phyloP scores from a whole-genome alignment of 1,284 basidiomycete species.

The Neonothopanus nambi region DNA sequence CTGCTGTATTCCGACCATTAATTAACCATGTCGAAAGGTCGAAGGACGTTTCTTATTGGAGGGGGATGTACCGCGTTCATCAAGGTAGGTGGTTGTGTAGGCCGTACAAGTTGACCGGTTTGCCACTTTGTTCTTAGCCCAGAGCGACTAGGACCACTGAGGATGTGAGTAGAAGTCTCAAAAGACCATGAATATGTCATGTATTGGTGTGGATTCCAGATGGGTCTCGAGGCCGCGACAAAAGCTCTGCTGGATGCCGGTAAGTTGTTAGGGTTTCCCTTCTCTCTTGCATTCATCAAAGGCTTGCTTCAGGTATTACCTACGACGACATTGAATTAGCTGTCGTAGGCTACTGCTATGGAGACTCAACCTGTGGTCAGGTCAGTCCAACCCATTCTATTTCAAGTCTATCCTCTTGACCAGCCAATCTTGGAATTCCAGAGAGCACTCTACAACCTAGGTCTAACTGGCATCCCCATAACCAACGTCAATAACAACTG shows the following conservation, averaged over 20 bases:
- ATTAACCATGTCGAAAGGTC: slow-evolving; percentile 29
- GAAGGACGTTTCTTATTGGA: slow-evolving; percentile 71
- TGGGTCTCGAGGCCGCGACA: slow-evolving; percentile 81
- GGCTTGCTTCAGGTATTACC: slow-evolving; percentile 57
- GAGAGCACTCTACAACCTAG: slow-evolving; percentile 84
- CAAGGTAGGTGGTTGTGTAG: too few species aligned
- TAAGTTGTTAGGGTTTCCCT: slow-evolving; percentile 16
- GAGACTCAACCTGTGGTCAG: slow-evolving; percentile 82
- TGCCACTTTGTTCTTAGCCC: slow-evolving; percentile 42
- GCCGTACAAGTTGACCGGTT: neutral
- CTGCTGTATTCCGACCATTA: too few species aligned
- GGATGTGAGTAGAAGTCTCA: slow-evolving; percentile 49
- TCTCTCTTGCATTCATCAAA: too few species aligned
- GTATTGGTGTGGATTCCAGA: slow-evolving; percentile 36
- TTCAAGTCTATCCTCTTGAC: neutral
- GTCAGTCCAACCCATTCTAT: slow-evolving; percentile 32
- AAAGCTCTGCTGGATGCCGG: slow-evolving; percentile 87
- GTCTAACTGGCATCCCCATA: slow-evolving; percentile 84
- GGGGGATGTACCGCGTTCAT: slow-evolving; percentile 82
- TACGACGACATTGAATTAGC: slow-evolving; percentile 80
- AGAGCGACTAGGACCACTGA: slow-evolving; percentile 64
- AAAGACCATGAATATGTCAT: slow-evolving; percentile 3
- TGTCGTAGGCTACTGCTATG: slow-evolving; percentile 79
- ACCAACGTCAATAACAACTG: slow-evolving; percentile 89
- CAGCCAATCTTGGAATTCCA: slow-evolving; percentile 23